Evolutionary conservation across 1,139 yeast species (phyloP), one percentile per base, ranked within the genome.

Genomic region (Sugiyamaella xylanicola): DNA sequence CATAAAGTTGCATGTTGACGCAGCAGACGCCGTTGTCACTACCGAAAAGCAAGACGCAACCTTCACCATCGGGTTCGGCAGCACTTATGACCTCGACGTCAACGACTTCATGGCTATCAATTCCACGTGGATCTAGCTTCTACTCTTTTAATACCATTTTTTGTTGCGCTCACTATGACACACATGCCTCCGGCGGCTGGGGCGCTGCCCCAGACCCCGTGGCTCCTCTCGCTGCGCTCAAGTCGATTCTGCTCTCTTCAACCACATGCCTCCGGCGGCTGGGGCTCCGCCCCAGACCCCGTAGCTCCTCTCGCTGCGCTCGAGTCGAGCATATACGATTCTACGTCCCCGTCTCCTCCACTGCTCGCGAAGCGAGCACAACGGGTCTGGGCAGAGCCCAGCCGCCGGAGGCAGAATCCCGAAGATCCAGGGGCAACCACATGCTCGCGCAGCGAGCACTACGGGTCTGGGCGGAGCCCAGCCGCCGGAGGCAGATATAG

Each of bases 71-170:
- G 58, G 58, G 7, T 44, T 55, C 3, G 56, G 48, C 17, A 44
- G 29, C 25, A 48, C 42, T 1, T 29, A 7, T 32, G 58, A 55
- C 35, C 39, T 55, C n/a, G 53, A 51, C 32, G 43, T 49, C 5
- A 47, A 52, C 46, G 54, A 52, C 16, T 55, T 55, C 20, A 21
- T 56, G n/a, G 48, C 41, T 13, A 48, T 55, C 17, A 55, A 55
- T 22, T 32, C 58, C 20, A 15, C 25, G 21, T 55, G 58, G 58
- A 52, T 55, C 19, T 55, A 51, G 13, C 27, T 19, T 5, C 15
- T 2, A 15, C 41, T 37, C 4, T 25, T 9, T 5, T 9, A 25
- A 25, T 25, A 9, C 29, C 9, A 25, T 25, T 25, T n/a, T n/a
- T n/a, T n/a, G n/a, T n/a, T n/a, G n/a, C n/a, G n/a, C n/a, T n/a